These are phyloP conservation scores for Cnidoscolus chayamansa DNA, from an alignment of 441 rosid species.

Conservation along the genomic window DNA sequence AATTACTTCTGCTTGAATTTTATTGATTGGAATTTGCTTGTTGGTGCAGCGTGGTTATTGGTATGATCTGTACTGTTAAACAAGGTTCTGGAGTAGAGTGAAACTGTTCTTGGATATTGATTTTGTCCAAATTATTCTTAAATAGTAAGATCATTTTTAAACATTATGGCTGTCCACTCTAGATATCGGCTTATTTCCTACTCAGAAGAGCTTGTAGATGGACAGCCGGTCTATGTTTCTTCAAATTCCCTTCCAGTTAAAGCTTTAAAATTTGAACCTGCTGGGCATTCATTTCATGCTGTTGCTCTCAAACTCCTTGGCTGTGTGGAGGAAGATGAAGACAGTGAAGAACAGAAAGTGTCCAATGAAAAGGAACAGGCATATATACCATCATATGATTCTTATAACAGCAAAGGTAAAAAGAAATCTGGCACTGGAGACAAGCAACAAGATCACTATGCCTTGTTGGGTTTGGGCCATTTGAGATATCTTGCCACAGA, in stretches of 20 bases:
- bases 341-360: slow-evolving; percentile 47
- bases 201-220: slow-evolving; percentile 70
- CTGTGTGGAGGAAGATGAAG: slow-evolving; percentile 46
- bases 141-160: background rate
- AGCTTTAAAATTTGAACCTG: slow-evolving; percentile 73
- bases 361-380: slow-evolving; percentile 51
- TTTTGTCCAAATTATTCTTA: background rate
- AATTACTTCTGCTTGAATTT: background rate
- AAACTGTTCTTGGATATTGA: slow-evolving; percentile 13
- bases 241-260: slow-evolving; percentile 81
- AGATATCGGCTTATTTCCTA: slow-evolving; percentile 53
- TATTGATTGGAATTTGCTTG: slow-evolving; percentile 3
- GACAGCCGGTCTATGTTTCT: slow-evolving; percentile 60
- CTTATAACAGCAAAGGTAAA: slow-evolving; percentile 71
- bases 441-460: slow-evolving; percentile 88
- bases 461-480: slow-evolving; percentile 81
- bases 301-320: slow-evolving; percentile 84
- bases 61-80: background rate
- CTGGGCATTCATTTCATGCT: slow-evolving; percentile 82
- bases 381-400: slow-evolving; percentile 61
- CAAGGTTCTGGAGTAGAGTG: slow-evolving; percentile 13
- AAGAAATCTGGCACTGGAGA: slow-evolving; percentile 69
- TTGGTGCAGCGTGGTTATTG: slow-evolving; percentile 16
- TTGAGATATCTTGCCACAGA: slow-evolving; percentile 91
- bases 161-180: slow-evolving; percentile 34